These are phyloP conservation scores for Ophiostoma perfectum DNA, from an alignment of 2,329 filamentous ascomycete genomes.

Conservation along the genomic window DNA sequence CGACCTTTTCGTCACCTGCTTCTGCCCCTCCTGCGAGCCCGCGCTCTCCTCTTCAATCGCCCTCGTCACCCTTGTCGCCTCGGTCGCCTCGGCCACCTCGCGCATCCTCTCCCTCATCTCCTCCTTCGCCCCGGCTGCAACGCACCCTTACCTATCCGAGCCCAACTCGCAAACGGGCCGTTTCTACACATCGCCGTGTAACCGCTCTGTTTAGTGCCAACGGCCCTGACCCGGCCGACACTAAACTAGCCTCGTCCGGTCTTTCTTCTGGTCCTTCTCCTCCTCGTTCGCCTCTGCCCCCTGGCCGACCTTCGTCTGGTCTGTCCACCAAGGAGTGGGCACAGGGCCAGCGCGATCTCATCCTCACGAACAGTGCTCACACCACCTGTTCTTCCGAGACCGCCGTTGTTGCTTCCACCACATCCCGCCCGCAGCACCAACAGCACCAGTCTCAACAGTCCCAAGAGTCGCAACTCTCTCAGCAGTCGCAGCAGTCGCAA, in stretches of 20 bases:
- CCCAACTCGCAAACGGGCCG: slow-evolving; percentile 31
- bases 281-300: not conserved
- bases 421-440: not conserved
- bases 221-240: not conserved
- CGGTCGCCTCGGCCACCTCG: not conserved
- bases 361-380: slow-evolving; percentile 31
- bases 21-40: slow-evolving; percentile 6
- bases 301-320: not conserved
- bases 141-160: slow-evolving; percentile 30
- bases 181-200: slow-evolving; percentile 37
- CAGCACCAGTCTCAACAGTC: not conserved
- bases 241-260: not conserved
- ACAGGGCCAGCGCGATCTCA: slow-evolving; percentile 44
- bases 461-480: not conserved
- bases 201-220: slow-evolving; percentile 26
- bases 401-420: not conserved
- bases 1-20: not conserved
- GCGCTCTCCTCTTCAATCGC: not conserved
- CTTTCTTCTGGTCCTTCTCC: too few species aligned
- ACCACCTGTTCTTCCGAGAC: not conserved
- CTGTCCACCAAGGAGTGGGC: slow-evolving; percentile 34
- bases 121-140: slow-evolving; percentile 26
- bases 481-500: not conserved
- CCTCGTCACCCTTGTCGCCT: not conserved
- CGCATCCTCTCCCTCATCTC: not conserved